Evolutionary conservation across 2,329 filamentous ascomycete genomes (phyloP).

Genomic region (Fusarium penzigii): DNA sequence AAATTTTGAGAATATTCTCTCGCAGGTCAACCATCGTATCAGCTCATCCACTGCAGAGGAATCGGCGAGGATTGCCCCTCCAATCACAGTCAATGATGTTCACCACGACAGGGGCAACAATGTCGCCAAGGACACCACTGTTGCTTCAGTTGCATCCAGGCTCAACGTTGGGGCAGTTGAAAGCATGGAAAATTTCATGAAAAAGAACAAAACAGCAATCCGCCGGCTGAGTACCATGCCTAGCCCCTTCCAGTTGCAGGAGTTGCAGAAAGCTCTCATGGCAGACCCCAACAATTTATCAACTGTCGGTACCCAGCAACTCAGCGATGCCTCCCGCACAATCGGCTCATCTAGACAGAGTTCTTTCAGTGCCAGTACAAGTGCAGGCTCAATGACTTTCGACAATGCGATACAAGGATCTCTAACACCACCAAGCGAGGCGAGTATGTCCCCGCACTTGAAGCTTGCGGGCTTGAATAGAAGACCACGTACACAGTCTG

Average conservation of each 20-base stretch:
- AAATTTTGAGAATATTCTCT: conserved; percentile 20
- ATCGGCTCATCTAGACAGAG: conserved; percentile 3
- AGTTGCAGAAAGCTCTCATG: not conserved
- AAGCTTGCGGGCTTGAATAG: conserved; percentile 14
- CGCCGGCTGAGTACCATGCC: conserved; percentile 17
- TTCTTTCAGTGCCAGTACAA: conserved; percentile 10
- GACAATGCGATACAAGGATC: not conserved
- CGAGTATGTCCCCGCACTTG: not conserved
- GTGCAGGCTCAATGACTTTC: not conserved
- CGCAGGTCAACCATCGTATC: conserved; percentile 18
- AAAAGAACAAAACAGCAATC: conserved; percentile 19
- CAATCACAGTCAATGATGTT: conserved; percentile 10
- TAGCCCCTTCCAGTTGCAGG: conserved; percentile 2
- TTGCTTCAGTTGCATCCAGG: conserved; percentile 8
- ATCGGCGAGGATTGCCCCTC: rapidly evolving
- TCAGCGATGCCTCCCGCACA: not conserved
- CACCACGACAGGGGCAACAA: conserved; percentile 12
- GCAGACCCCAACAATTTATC: not conserved
- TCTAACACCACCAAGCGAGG: conserved; percentile 5
- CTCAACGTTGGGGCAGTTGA: conserved; percentile 8
- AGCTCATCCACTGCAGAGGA: not conserved
- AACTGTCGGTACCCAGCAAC: not conserved
- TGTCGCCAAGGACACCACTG: not conserved
- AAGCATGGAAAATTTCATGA: conserved; percentile 18
- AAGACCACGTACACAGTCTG: conserved; percentile 1